Evolutionary conservation across 2,329 filamentous ascomycete species (phyloP).

Genomic region (Diaporthe ilicicola): DNA sequence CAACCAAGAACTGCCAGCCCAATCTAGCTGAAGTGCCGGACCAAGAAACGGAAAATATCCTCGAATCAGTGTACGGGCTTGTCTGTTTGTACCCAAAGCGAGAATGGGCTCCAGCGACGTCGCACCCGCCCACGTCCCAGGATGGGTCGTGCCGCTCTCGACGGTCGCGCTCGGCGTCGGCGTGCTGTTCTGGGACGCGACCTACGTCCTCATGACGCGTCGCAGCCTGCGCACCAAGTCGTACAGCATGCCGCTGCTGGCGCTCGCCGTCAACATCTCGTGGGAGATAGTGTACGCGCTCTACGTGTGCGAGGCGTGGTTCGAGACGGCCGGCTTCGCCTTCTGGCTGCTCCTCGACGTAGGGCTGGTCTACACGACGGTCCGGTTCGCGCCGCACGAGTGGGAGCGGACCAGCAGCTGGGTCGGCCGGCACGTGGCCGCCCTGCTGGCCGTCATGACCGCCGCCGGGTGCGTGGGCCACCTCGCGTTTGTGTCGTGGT

Average conservation of each 20-base stretch:
- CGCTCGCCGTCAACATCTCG: conserved; percentile 57
- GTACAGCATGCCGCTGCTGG: conserved; percentile 59
- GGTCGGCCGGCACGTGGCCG: conserved; percentile 50
- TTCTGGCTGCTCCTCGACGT: conserved; percentile 60
- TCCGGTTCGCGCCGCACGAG: conserved; percentile 53
- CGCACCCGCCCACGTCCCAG: conserved; percentile 43
- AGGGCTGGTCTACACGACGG: conserved; percentile 54
- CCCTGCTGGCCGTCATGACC: conserved; percentile 47
- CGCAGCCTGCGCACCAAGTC: conserved; percentile 55
- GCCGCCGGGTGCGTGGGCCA: conserved; percentile 49
- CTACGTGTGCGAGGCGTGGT: conserved; percentile 52
- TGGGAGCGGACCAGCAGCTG: conserved; percentile 50
- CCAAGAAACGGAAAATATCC: neutral
- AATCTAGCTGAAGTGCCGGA: neutral
- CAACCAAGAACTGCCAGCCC: neutral
- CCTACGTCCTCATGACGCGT: conserved; percentile 57
- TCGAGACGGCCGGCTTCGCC: conserved; percentile 54
- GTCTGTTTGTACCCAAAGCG: neutral
- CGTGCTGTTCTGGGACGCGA: conserved; percentile 50
- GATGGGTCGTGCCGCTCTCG: conserved; percentile 49
- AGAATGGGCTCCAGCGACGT: conserved; percentile 51
- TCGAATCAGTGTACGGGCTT: neutral
- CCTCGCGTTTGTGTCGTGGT: conserved; percentile 56
- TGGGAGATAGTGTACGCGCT: conserved; percentile 61
- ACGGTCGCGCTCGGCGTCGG: conserved; percentile 47